Evolutionary conservation across 106 monocot species (phyloP), one percentile per base, ranked within the genome.

Genomic region (Allium sativum): DNA sequence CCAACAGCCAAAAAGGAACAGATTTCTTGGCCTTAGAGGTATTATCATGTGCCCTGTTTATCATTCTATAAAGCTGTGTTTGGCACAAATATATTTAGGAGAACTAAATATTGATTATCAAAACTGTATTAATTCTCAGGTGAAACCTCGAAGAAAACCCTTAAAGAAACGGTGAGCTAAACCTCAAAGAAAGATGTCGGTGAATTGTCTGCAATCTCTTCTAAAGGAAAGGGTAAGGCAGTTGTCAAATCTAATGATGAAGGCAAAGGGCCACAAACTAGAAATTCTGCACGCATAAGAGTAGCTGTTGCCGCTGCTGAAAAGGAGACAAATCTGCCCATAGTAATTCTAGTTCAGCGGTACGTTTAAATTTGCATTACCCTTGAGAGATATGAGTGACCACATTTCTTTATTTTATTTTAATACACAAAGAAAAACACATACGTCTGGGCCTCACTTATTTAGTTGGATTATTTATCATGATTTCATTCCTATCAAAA

Each of bases 201-300:
- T 70, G 98, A 88, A 58, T 86, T 65, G 44, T 65, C 70, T 72
- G 41, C 70, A 47, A 82, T 56, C 63, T 62, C 84, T 42, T 84
- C 85, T 42, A 98, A 92, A 74, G 88, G 78, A 59, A 98, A 98
- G 72, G 98, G 92, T 50, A 98, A 98, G 62, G 98, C 91, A 64
- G 82, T 92, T 58, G 16, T 88, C 45, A 98, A 87, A 74, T 61
- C 81, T 48, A 57, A 65, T 21, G 98, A 92, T 55, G 92, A 88
- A 44, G 56, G 58, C 15, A 84, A 73, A 78, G 85, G 88, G 13
- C 92, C 85, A 4, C 84, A 83, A 63, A 98, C 98, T 50, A 84
- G 92, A 74, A 92, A 84, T 68, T 73, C 88, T 73, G 40, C 81
- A 21, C 84, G 88, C 17, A 88, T 77, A 74, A 88, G 67, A 71